Evolutionary conservation across 192 early-diverging fungal genomes (phyloP).

Genomic region (Piromyces finnis): DNA sequence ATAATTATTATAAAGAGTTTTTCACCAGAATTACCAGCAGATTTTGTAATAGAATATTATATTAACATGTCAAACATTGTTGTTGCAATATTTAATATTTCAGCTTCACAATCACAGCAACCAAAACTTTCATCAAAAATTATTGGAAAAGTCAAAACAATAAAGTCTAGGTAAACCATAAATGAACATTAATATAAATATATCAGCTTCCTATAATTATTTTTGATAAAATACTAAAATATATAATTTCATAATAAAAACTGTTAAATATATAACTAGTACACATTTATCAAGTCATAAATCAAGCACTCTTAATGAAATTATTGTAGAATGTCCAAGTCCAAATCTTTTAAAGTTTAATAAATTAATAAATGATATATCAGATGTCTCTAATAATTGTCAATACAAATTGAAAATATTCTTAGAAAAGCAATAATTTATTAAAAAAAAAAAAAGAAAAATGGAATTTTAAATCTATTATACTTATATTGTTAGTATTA

Average conservation of each 20-base stretch:
- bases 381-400: not conserved
- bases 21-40: not conserved
- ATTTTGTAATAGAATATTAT: not conserved
- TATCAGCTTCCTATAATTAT: too few relatives aligned
- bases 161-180: not conserved
- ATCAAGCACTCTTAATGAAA: not conserved
- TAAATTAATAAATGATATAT: not conserved
- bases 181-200: too few relatives aligned
- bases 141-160: not conserved
- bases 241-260: too few relatives aligned
- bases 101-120: not conserved
- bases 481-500: too few relatives aligned
- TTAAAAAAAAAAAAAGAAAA: too few relatives aligned
- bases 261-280: too few relatives aligned
- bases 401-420: not conserved
- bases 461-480: too few relatives aligned
- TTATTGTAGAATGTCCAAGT: not conserved
- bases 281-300: not conserved
- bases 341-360: not conserved
- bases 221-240: too few relatives aligned
- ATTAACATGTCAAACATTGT: not conserved
- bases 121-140: not conserved
- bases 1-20: not conserved
- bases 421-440: not conserved
- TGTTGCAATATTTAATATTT: not conserved